Evolutionary conservation across 257 asterid species (phyloP).

Genomic region (Solanum bulbocastanum): DNA sequence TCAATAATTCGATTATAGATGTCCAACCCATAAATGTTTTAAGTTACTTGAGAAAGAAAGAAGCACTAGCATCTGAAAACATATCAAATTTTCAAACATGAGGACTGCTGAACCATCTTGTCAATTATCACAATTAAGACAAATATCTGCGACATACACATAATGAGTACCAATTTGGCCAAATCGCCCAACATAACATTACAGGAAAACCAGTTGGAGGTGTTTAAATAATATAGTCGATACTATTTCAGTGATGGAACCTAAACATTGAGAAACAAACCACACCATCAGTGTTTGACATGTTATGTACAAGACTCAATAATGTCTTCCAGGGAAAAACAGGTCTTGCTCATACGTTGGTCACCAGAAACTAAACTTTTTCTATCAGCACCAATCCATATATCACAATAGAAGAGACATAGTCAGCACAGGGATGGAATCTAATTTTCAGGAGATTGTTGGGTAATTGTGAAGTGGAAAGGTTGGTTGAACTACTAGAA

Average conservation of each 20-base stretch:
- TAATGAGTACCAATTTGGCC: not conserved
- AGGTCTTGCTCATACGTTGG: not conserved
- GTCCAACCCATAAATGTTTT: not conserved
- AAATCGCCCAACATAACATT: not conserved
- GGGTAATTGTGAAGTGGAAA: not conserved
- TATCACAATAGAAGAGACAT: not conserved
- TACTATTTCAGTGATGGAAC: not conserved
- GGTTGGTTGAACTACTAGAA: not conserved
- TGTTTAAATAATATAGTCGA: not conserved
- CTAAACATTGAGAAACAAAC: not conserved
- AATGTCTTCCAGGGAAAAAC: not conserved
- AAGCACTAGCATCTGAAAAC: not conserved
- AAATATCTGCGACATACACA: not conserved
- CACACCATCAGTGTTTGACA: not conserved
- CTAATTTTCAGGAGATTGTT: not conserved
- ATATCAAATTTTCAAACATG: not conserved
- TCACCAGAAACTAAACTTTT: not conserved
- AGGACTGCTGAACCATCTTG: not conserved
- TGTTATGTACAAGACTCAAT: not conserved
- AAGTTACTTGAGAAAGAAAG: not conserved
- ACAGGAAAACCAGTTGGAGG: not conserved
- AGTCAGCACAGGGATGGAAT: not conserved
- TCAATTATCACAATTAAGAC: not conserved
- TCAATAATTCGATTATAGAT: not conserved
- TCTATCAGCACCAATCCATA: not conserved